phyloP scores from a whole-genome alignment of 331 rosid species.

The Acacia pycnantha region DNA sequence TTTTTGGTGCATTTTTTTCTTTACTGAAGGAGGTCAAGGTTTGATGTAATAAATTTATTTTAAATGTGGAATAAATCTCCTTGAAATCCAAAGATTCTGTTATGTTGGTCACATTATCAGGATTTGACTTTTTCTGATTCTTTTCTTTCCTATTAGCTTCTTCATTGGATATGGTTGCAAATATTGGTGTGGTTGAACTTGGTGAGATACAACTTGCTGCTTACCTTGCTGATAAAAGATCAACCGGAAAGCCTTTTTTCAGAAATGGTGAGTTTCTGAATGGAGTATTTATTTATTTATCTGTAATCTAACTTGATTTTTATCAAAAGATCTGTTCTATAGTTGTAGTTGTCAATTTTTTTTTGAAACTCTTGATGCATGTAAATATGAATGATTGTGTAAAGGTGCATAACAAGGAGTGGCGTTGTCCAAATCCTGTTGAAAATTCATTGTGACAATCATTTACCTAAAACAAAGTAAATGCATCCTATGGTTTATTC shows the following conservation, averaged over 20 bases:
- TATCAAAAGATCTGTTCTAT: constrained; percentile 7
- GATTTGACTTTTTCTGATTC: constrained; percentile 26
- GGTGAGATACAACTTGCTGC: constrained; percentile 65
- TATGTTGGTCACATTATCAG: neutral
- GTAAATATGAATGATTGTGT: neutral
- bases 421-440: constrained; percentile 9
- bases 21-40: neutral
- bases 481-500: neutral
- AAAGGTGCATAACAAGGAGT: constrained; percentile 3
- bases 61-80: neutral
- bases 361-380: constrained; percentile 14
- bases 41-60: neutral
- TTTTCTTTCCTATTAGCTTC: constrained; percentile 46
- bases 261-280: constrained; percentile 63
- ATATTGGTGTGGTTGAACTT: constrained; percentile 72
- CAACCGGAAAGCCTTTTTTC: constrained; percentile 77
- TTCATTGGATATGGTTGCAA: constrained; percentile 66
- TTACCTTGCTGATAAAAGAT: constrained; percentile 74
- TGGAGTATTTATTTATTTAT: constrained; percentile 16
- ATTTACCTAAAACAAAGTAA: constrained; percentile 19
- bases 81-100: neutral
- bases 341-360: constrained; percentile 23
- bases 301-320: neutral
- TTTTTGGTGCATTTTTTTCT: neutral
- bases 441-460: constrained; percentile 13